Base-by-base conservation (phyloP, 2,329 filamentous ascomycete species). In the Cordyceps cateniannulata region DNA sequence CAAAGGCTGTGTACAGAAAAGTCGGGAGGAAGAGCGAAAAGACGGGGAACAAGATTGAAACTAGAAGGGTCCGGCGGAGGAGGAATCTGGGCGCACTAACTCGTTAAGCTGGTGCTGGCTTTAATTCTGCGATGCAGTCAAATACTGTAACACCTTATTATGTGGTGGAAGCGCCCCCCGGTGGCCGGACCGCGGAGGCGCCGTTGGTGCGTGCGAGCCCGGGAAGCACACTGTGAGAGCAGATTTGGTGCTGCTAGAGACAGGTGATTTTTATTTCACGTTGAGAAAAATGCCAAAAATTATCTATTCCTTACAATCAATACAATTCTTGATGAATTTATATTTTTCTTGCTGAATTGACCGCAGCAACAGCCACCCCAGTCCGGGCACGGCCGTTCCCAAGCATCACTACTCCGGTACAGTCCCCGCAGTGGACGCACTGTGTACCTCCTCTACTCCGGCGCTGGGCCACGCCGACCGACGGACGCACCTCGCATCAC, bases 151-250 rank as follows among this genome's bases (percentile, higher is more conserved):
- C 45, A 27, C n/a, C 20, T 18, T 24, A 52, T n/a, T 22, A 55
- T 40, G 25, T 38, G 54, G 25, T 38, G 54, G 44, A 58, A 58
- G 18, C 42, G 45, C 27, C 51, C 54, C 54, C 54, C 54, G 54
- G 54, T 57, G 22, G 54, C 54, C 54, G 54, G 54, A 57, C 44
- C 54, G 32, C 42, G 54, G 54, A 57, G 29, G 44, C 44, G 54
- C 44, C 45, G 54, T 49, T 40, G 45, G 14, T 14, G 54, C n/a
- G 40, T 24, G 22, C 22, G 27, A 45, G 54, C 22, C 53, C 42
- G 54, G 53, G 22, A 6, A 6, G 10, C 54, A 22, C 54, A 57
- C 54, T 57, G 54, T 57, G 32, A 49, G 35, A 47, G 8, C 9
- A 22, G 8, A 16, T 3, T n/a, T n/a, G 6, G 35, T 5, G 22